These are phyloP conservation scores for Stagonosporopsis tanaceti DNA, from an alignment of 2,329 filamentous ascomycete species.

Conservation along the genomic window DNA sequence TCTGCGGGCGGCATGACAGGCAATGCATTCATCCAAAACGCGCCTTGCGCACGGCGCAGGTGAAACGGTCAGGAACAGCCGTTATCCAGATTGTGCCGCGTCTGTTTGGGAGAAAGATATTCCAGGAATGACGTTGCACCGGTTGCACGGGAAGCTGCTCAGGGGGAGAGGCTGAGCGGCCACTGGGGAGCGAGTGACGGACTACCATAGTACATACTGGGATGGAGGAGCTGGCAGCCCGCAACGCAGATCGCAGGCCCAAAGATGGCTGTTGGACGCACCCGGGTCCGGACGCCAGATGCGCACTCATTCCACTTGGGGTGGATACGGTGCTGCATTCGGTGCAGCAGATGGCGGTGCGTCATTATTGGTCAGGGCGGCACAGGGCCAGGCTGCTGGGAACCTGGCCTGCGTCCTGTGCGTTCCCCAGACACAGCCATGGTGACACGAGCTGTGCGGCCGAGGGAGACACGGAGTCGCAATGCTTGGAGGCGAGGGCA, in stretches of 20 bases:
- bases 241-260: slow-evolving; percentile 12
- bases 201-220: too few relatives aligned
- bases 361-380: slow-evolving; percentile 18
- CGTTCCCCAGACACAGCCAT: slow-evolving; percentile 7
- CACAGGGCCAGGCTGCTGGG: slow-evolving; percentile 15
- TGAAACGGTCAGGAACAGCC: slow-evolving; percentile 14
- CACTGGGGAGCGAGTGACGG: background rate
- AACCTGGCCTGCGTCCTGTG: slow-evolving; percentile 13
- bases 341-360: slow-evolving; percentile 11
- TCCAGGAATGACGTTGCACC: slow-evolving; percentile 11
- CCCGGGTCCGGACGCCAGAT: slow-evolving; percentile 9
- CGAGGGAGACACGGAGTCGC: background rate
- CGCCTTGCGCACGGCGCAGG: slow-evolving; percentile 13
- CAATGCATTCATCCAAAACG: slow-evolving; percentile 25
- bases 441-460: slow-evolving; percentile 7
- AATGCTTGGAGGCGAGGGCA: slow-evolving; percentile 8
- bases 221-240: slow-evolving; percentile 7
- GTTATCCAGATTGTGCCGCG: slow-evolving; percentile 6
- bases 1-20: slow-evolving; percentile 30
- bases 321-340: slow-evolving; percentile 1
- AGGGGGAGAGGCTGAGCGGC: slow-evolving; percentile 8
- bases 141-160: slow-evolving; percentile 1
- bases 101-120: slow-evolving; percentile 14
- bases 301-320: slow-evolving; percentile 5
- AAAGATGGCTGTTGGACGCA: slow-evolving; percentile 11